These are phyloP conservation scores for Aureobasidium sp. DNA, from an alignment of 2,329 filamentous ascomycete genomes.

Conservation along the genomic window DNA sequence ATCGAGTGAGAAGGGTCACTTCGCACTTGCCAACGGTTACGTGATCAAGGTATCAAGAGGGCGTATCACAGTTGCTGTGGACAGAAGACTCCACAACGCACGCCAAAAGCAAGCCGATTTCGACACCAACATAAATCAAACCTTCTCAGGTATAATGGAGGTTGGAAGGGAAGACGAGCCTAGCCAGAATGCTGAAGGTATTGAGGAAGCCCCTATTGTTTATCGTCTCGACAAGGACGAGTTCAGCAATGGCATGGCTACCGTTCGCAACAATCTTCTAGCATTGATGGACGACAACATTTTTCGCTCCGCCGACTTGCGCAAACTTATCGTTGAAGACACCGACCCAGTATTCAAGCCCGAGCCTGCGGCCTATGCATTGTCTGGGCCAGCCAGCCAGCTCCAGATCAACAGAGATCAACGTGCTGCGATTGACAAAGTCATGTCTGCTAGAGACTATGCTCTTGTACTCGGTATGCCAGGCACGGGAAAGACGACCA, in stretches of 20 bases:
- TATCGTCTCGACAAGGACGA: conserved; percentile 96
- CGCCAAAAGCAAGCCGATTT: conserved; percentile 70
- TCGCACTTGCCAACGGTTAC: conserved; percentile 87
- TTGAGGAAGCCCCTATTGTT: conserved; percentile 44
- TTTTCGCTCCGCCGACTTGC: conserved; percentile 62
- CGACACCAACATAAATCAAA: conserved; percentile 66
- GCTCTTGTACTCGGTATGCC: conserved; percentile 98
- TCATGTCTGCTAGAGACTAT: conserved; percentile 93
- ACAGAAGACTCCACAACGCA: conserved; percentile 80
- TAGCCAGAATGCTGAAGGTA: conserved; percentile 14
- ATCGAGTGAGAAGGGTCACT: conserved; percentile 91
- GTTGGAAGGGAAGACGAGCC: conserved; percentile 47
- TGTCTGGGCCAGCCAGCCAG: conserved; percentile 46
- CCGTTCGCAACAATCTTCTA: conserved; percentile 86
- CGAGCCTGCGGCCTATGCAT: conserved; percentile 52
- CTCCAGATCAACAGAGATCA: conserved; percentile 80
- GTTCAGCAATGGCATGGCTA: conserved; percentile 96
- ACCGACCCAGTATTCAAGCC: conserved; percentile 65
- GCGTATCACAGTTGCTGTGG: conserved; percentile 79
- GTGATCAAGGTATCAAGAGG: conserved; percentile 68
- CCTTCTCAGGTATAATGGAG: conserved; percentile 88
- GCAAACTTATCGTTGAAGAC: conserved; percentile 72
- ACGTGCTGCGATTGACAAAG: conserved; percentile 76
- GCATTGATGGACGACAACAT: conserved; percentile 79
- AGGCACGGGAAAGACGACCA: conserved; percentile 95